phyloP scores from a whole-genome alignment of 2,329 filamentous ascomycete genomes.

The Dryadomyces quercivorus region DNA sequence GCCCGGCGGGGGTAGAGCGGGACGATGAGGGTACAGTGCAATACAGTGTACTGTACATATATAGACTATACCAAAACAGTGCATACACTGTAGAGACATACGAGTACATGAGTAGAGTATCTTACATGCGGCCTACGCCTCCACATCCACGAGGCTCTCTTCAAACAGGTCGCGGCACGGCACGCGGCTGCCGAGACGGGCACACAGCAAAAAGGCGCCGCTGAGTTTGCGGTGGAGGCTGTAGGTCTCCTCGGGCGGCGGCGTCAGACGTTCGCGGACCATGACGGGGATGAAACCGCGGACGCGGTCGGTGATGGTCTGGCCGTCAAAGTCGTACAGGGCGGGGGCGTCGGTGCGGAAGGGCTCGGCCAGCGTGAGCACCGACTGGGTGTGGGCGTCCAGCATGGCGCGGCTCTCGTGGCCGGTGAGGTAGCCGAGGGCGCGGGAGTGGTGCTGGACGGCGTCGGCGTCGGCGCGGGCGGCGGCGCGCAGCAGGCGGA shows the following conservation, averaged over 20 bases:
- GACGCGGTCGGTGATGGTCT: conserved; percentile 94
- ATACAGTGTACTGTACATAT: neutral
- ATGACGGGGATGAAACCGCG: conserved; percentile 82
- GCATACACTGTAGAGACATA: no score
- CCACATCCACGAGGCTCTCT: conserved; percentile 32
- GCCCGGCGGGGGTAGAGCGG: conserved; percentile 13
- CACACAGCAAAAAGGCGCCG: conserved; percentile 87
- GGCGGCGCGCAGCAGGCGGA: conserved; percentile 69
- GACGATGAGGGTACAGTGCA: neutral
- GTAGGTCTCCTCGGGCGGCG: conserved; percentile 96
- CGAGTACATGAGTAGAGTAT: neutral
- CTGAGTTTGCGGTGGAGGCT: conserved; percentile 89
- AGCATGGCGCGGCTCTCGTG: conserved; percentile 78
- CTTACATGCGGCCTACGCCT: conserved; percentile 4
- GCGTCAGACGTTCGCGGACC: conserved; percentile 76
- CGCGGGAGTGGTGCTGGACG: conserved; percentile 56
- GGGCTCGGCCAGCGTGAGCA: conserved; percentile 84
- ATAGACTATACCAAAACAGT: neutral
- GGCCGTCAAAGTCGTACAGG: conserved; percentile 82
- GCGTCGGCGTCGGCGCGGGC: conserved; percentile 52
- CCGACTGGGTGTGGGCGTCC: conserved; percentile 76
- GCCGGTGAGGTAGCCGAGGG: conserved; percentile 85
- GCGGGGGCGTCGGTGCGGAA: conserved; percentile 67
- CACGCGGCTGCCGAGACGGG: conserved; percentile 71
- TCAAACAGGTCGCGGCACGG: conserved; percentile 71